Conservation (phyloP, 2,329 filamentous ascomycete genomes). For the Exophiala calicioides region DNA sequence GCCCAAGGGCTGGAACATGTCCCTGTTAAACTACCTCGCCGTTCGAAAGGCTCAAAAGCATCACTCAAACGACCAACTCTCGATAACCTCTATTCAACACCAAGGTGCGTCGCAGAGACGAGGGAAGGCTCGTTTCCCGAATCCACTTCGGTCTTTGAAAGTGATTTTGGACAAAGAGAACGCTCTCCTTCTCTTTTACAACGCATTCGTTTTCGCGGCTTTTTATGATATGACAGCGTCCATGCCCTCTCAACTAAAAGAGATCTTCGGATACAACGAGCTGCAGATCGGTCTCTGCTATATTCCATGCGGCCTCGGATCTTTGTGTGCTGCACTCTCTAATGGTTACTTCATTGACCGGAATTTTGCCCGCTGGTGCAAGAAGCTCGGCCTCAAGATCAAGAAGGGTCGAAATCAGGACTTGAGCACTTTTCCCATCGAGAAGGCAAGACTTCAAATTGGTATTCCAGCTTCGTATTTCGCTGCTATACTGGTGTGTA, state of each 20-base stretch:
- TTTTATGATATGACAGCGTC: constrained; percentile 51
- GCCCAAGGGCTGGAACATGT: constrained; percentile 41
- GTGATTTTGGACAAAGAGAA: constrained; percentile 43
- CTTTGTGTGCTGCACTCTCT: constrained; percentile 30
- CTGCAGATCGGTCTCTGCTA: constrained; percentile 48
- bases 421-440: constrained; percentile 55
- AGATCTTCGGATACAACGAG: constrained; percentile 50
- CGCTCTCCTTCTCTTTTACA: constrained; percentile 40
- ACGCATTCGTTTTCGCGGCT: constrained; percentile 47
- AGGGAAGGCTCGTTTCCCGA: constrained; percentile 40
- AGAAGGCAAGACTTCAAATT: constrained; percentile 39
- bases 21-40: constrained; percentile 32
- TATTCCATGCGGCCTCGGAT: constrained; percentile 34
- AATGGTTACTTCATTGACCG: constrained; percentile 62
- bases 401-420: constrained; percentile 58
- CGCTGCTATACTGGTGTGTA: constrained; percentile 33
- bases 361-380: constrained; percentile 71
- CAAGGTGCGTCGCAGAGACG: background rate
- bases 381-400: constrained; percentile 61
- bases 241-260: constrained; percentile 48
- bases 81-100: background rate
- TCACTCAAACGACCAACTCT: constrained; percentile 9
- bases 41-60: constrained; percentile 26
- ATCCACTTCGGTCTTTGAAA: constrained; percentile 41
- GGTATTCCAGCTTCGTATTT: constrained; percentile 37